Percentiles rank a stretch among this genome's conserved stretches.
phyloP scores from a whole-genome alignment of 23 red algal species.

The Gracilaria gracilis region DNA sequence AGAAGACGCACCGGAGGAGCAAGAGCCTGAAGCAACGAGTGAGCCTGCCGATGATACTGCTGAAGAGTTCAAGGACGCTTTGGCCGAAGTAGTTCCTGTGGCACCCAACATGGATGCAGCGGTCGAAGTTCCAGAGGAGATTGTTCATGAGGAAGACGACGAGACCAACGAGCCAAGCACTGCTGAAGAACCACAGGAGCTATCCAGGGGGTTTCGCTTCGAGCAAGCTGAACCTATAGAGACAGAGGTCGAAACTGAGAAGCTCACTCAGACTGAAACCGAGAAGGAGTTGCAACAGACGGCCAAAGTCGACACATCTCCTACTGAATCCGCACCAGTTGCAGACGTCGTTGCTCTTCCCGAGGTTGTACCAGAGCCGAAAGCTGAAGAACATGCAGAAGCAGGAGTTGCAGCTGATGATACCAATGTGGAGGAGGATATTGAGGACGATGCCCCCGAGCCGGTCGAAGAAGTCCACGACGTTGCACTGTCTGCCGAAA shows the following conservation, averaged over 20 bases:
- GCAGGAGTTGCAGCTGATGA: neutral
- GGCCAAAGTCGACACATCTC: neutral
- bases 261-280: neutral
- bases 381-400: neutral
- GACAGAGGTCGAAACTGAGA: neutral
- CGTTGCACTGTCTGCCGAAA: neutral
- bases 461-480: neutral
- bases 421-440: neutral
- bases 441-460: neutral
- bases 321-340: neutral
- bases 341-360: neutral
- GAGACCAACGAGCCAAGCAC: neutral
- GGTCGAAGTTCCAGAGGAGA: neutral
- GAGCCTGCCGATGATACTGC: neutral
- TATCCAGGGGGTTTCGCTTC: neutral
- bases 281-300: neutral
- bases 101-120: neutral
- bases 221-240: neutral
- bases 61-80: slow-evolving; percentile 25
- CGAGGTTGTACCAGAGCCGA: neutral
- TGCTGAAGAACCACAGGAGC: neutral
- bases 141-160: neutral
- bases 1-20: neutral
- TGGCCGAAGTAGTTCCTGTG: neutral
- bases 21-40: neutral